Base-by-base conservation (phyloP, 345 rosid species). In the Acer campestre region DNA sequence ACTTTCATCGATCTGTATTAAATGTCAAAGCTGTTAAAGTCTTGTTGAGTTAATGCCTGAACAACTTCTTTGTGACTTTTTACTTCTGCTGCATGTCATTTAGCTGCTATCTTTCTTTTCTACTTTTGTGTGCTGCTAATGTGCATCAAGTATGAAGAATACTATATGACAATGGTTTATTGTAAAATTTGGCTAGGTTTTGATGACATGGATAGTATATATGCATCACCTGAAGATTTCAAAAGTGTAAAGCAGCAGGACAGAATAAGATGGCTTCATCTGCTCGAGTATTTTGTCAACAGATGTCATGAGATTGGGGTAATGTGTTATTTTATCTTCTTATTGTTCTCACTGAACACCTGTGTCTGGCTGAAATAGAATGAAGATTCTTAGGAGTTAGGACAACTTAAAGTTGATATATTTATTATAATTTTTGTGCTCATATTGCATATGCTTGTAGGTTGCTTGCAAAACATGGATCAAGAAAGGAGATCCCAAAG, bases 401-500 rank as follows among this genome's bases (percentile, higher is more conserved):
- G 59, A 4, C 61, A 49, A 49, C 20, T 35, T 16, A 18, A 74
- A 65, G 10, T 44, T 48, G 1, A 35, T 65, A 17, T 1, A 38
- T 67, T 51, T 18, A 22, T 18, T 4, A 18, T 65, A 6, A 3
- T 29, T 61, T 53, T 35, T 2, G 10, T 12, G 25, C 2, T 31
- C 38, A 53, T 23, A 22, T 75, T 49, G 23, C 71, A 35, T 75
- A 35, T 64, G 61, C 49, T 77, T 71, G 71, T 82, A 96, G 99
- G 82, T 96, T 82, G 86, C 84, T 44, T 96, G 95, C 56, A 95
- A 96, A 80, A 90, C 98, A 16, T 94, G 99, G 98, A 89, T 92
- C 78, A 90, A 85, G 93, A 88, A 73, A 59, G 99, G 98, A 49
- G 97, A 96, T 86, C 92, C 99, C 3, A 90, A 88, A 44, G 95